Percentiles rank a stretch among this genome's conserved stretches.
Conservation (phyloP, 2,329 filamentous ascomycete genomes). For the Colletotrichum nymphaeae region DNA sequence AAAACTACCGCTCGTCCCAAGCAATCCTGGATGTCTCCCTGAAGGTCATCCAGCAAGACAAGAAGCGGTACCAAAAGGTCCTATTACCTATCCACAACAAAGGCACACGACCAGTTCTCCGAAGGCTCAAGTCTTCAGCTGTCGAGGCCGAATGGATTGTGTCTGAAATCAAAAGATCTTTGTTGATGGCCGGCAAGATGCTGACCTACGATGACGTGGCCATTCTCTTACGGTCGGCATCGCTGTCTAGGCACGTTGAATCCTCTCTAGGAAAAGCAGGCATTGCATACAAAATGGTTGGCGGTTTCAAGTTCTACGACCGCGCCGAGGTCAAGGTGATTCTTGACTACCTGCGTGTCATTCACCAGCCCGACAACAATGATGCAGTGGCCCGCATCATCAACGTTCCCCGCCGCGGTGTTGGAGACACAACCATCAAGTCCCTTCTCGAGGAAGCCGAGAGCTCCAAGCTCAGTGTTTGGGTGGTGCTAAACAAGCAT, state of each 20-base stretch:
- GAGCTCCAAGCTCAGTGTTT: slow-evolving; percentile 74
- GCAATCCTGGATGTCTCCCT: slow-evolving; percentile 84
- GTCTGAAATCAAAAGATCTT: slow-evolving; percentile 79
- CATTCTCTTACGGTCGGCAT: slow-evolving; percentile 86
- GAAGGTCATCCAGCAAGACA: slow-evolving; percentile 91
- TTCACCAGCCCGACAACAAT: slow-evolving; percentile 87
- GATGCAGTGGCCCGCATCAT: slow-evolving; percentile 87
- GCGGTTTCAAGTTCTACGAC: slow-evolving; percentile 91
- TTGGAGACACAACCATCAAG: slow-evolving; percentile 84
- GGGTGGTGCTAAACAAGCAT: slow-evolving; percentile 74
- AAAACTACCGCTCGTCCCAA: slow-evolving; percentile 94
- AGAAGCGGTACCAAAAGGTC: slow-evolving; percentile 80
- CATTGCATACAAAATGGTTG: slow-evolving; percentile 92
- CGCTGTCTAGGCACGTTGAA: slow-evolving; percentile 88
- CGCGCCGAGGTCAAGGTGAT: slow-evolving; percentile 88
- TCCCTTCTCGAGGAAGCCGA: slow-evolving; percentile 82
- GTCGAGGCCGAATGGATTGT: slow-evolving; percentile 91
- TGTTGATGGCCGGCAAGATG: slow-evolving; percentile 78
- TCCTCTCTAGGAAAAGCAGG: slow-evolving; percentile 82
- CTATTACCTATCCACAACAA: slow-evolving; percentile 83
- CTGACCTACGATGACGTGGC: slow-evolving; percentile 83
- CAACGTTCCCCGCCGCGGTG: slow-evolving; percentile 83
- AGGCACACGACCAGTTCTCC: slow-evolving; percentile 84
- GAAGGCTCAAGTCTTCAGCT: slow-evolving; percentile 75
- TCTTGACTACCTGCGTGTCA: slow-evolving; percentile 87